These are phyloP conservation scores for Fusarium nisikadoi DNA, from an alignment of 2,329 filamentous ascomycete genomes.

Conservation along the genomic window DNA sequence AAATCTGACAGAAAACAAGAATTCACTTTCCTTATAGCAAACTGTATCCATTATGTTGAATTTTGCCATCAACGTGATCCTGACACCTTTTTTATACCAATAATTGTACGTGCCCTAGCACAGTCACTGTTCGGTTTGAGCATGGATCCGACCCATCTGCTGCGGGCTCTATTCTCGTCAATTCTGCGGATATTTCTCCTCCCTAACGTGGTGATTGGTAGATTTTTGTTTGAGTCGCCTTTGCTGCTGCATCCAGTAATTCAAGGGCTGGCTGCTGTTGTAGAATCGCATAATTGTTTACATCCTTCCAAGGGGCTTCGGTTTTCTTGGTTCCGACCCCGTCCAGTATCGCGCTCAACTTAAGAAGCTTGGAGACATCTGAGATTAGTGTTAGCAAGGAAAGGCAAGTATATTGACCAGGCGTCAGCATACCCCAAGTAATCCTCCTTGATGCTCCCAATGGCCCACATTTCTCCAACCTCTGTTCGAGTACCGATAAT, in stretches of 20 bases:
- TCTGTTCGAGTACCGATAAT: conserved; percentile 94
- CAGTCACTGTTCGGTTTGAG: conserved; percentile 2
- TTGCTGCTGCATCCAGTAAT: not conserved
- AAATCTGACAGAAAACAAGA: conserved; percentile 13
- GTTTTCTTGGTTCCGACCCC: conserved; percentile 26
- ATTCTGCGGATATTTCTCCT: not conserved
- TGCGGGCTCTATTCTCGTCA: not conserved
- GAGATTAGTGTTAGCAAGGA: conserved; percentile 21
- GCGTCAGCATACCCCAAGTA: conserved; percentile 68
- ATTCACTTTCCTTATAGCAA: conserved; percentile 18
- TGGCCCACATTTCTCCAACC: conserved; percentile 94
- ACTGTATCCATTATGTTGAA: conserved; percentile 13
- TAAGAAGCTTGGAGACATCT: conserved; percentile 48
- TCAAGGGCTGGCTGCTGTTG: conserved; percentile 1
- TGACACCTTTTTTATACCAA: conserved; percentile 14
- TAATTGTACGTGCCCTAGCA: not conserved
- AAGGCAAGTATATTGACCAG: not conserved
- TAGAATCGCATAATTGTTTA: not conserved
- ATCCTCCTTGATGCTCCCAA: conserved; percentile 94
- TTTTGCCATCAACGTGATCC: conserved; percentile 1
- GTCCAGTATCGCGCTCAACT: conserved; percentile 17
- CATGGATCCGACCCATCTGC: not conserved
- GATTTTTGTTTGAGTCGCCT: conserved; percentile 1
- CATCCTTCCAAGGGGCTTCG: conserved; percentile 8
- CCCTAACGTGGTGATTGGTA: not conserved